These are phyloP conservation scores for Chalciporus sphaerocephalus DNA, from an alignment of 768 basidiomycete species.

Conservation along the genomic window DNA sequence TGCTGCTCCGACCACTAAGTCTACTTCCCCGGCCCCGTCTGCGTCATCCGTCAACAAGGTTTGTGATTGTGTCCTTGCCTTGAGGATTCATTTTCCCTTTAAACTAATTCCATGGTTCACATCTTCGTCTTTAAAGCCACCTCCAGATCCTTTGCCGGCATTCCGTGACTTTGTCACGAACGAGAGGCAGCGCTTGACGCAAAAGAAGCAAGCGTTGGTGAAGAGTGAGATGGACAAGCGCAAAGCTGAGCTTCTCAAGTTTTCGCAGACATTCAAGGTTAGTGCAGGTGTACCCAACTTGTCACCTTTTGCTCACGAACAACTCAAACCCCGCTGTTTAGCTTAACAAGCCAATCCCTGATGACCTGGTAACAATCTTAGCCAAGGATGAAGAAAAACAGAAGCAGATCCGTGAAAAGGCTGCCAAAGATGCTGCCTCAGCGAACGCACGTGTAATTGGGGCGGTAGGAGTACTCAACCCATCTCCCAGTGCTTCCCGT, in stretches of 20 bases:
- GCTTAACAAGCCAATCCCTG: slow-evolving; percentile 94
- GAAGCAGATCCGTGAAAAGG: slow-evolving; percentile 74
- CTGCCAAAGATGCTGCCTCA: slow-evolving; percentile 62
- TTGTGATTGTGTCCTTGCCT: slow-evolving; percentile 7
- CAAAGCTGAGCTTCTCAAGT: slow-evolving; percentile 89
- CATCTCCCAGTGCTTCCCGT: slow-evolving; percentile 47
- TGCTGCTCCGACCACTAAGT: slow-evolving; percentile 47
- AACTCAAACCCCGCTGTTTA: slow-evolving; percentile 26
- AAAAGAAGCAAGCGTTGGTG: slow-evolving; percentile 83
- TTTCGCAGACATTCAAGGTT: slow-evolving; percentile 93
- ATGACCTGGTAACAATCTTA: slow-evolving; percentile 87
- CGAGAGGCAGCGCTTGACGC: slow-evolving; percentile 85
- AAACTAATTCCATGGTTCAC: slow-evolving; percentile 6
- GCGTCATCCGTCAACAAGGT: slow-evolving; percentile 49
- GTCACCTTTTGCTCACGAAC: not conserved
- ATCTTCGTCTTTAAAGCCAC: slow-evolving; percentile 40
- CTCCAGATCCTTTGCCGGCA: slow-evolving; percentile 72
- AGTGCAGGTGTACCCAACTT: slow-evolving; percentile 11
- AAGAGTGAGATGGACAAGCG: slow-evolving; percentile 95
- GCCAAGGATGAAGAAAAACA: slow-evolving; percentile 94
- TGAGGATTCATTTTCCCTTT: not conserved
- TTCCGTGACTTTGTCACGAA: slow-evolving; percentile 92
- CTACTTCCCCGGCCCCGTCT: slow-evolving; percentile 61
- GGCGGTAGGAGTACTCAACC: slow-evolving; percentile 35
- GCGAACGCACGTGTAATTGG: slow-evolving; percentile 67